Conservation (phyloP, 768 basidiomycete genomes). For the Inosperma sp. region DNA sequence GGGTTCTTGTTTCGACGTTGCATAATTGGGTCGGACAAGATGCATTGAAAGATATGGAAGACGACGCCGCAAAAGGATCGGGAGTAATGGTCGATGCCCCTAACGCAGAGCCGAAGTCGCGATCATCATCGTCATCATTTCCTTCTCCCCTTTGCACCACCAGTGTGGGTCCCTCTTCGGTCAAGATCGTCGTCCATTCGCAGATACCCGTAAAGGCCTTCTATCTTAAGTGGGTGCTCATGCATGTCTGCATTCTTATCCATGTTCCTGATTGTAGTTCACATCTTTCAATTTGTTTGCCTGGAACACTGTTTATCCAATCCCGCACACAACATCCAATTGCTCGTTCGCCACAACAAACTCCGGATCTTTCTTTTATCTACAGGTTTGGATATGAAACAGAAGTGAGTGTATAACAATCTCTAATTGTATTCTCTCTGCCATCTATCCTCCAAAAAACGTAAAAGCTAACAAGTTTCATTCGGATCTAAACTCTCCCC, state of each 20-base stretch:
- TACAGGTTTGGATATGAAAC: constrained; percentile 63
- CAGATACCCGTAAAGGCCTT: constrained; percentile 69
- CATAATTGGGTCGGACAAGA: constrained; percentile 56
- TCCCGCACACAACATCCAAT: no score
- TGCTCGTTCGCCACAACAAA: background rate
- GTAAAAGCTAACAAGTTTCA: background rate
- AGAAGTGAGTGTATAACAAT: constrained; percentile 46
- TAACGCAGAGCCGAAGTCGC: no score
- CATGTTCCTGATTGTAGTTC: no score
- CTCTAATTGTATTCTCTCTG: constrained; percentile 6
- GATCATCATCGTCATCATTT: background rate
- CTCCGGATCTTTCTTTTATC: constrained; percentile 18
- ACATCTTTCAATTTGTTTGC: no score
- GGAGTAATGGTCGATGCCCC: no score
- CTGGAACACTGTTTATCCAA: no score
- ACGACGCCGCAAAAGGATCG: constrained; percentile 15
- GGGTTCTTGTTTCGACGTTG: constrained; percentile 56
- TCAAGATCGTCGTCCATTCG: constrained; percentile 57
- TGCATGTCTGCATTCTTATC: no score
- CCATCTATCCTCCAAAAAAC: background rate
- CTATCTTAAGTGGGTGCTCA: constrained; percentile 69
- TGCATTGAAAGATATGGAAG: constrained; percentile 25
- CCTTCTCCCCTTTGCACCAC: background rate
- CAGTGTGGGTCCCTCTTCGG: constrained; percentile 16
- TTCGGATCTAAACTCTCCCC: constrained; percentile 23